Conservation (phyloP, 306 rosid genomes). For the Ormosia semicastrata region DNA sequence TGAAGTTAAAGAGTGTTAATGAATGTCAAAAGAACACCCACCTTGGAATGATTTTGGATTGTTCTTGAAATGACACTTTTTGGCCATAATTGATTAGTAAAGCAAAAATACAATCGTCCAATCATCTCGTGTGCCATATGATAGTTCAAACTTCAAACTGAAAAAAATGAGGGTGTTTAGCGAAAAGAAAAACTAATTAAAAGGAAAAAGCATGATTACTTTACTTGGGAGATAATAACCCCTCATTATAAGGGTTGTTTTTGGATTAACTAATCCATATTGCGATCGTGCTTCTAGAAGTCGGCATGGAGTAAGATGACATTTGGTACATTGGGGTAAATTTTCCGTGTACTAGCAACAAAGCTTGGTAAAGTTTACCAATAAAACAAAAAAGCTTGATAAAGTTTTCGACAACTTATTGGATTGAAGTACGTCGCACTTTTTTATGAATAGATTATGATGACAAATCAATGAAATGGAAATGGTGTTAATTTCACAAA, state of each 20-base stretch:
- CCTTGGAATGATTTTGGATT: slow-evolving; percentile 27
- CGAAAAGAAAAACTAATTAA: not conserved
- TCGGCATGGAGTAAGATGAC: slow-evolving; percentile 21
- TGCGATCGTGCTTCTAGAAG: slow-evolving; percentile 39
- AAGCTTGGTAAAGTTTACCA: slow-evolving; percentile 22
- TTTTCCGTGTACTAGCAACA: slow-evolving; percentile 12
- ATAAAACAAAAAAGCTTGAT: not conserved
- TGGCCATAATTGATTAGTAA: slow-evolving; percentile 22
- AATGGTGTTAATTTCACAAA: not conserved
- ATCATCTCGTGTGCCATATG: slow-evolving; percentile 5
- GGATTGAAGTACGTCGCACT: slow-evolving; percentile 32
- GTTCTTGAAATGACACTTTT: slow-evolving; percentile 26
- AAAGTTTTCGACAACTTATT: slow-evolving; percentile 35
- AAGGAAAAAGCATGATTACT: slow-evolving; percentile 38
- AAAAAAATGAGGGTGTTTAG: not conserved
- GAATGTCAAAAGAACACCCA: slow-evolving; percentile 34
- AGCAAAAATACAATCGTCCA: not conserved
- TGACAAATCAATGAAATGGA: slow-evolving; percentile 23
- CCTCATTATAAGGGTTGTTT: slow-evolving; percentile 17
- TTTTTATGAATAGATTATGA: slow-evolving; percentile 21
- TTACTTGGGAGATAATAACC: slow-evolving; percentile 46
- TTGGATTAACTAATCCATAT: slow-evolving; percentile 11
- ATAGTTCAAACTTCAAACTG: not conserved
- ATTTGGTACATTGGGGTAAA: slow-evolving; percentile 31
- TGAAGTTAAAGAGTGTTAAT: slow-evolving; percentile 5